Percentiles rank a stretch among this genome's conserved stretches.
Evolutionary conservation across 148 eudicot genomes (phyloP).

Genomic region (Chenopodium album): DNA sequence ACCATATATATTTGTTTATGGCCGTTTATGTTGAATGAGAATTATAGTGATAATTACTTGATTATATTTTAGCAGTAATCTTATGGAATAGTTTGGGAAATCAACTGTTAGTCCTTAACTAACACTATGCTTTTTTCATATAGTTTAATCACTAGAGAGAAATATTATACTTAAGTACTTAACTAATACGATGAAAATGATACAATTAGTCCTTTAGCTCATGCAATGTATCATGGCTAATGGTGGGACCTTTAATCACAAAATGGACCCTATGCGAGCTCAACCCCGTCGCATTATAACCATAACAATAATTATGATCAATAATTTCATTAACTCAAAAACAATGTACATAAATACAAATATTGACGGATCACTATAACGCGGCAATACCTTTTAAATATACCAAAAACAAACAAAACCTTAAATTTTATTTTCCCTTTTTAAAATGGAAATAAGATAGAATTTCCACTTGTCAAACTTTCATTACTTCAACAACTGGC

Average conservation of each 20-base stretch:
- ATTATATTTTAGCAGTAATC: too few species aligned
- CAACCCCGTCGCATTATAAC: neutral
- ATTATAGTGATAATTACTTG: too few species aligned
- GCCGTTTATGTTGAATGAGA: too few species aligned
- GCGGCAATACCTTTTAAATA: slow-evolving; percentile 20
- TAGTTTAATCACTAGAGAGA: too few species aligned
- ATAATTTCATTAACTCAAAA: neutral
- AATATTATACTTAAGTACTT: too few species aligned
- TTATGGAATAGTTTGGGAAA: too few species aligned
- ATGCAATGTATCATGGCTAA: neutral
- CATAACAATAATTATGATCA: neutral
- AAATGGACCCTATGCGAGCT: slow-evolving; percentile 9
- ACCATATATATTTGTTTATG: too few species aligned
- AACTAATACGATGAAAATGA: too few species aligned
- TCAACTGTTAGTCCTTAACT: too few species aligned
- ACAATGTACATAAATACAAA: neutral
- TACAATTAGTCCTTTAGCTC: neutral
- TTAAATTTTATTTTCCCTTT: neutral
- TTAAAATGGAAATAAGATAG: neutral
- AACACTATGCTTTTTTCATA: too few species aligned
- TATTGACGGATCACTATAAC: slow-evolving; percentile 29
- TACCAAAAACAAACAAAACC: neutral
- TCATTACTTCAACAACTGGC: slow-evolving; percentile 22
- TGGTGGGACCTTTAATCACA: slow-evolving; percentile 10
- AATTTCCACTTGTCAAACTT: slow-evolving; percentile 16